Evolutionary conservation across 2,329 filamentous ascomycete genomes (phyloP).

Genomic region (Cryoendolithus antarcticus): DNA sequence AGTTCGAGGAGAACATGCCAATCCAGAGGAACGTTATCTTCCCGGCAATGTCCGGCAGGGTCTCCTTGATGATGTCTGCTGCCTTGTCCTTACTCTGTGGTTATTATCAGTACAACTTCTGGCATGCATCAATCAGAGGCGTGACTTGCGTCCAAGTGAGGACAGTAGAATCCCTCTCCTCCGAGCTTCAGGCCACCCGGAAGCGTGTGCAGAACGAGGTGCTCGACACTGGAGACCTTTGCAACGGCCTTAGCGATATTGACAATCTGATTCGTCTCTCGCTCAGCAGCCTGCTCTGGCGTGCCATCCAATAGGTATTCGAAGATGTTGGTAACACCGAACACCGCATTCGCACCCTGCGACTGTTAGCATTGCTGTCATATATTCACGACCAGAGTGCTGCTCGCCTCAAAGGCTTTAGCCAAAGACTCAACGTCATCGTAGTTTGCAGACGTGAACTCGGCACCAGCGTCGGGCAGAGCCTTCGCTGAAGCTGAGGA

Average conservation of each 20-base stretch:
- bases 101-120: not conserved
- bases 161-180: constrained; percentile 2
- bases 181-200: constrained; percentile 4
- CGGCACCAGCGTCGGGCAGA: constrained; percentile 10
- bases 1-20: constrained; percentile 9
- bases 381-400: not conserved
- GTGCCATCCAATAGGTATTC: constrained; percentile 7
- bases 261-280: constrained; percentile 8
- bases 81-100: constrained; percentile 9
- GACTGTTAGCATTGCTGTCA: no score
- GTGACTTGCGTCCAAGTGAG: constrained; percentile 7
- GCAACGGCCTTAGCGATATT: constrained; percentile 10
- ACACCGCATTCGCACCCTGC: constrained; percentile 9
- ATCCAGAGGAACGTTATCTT: constrained; percentile 12
- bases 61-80: constrained; percentile 7
- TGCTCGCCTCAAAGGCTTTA: constrained; percentile 7
- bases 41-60: constrained; percentile 7
- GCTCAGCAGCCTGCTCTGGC: constrained; percentile 5
- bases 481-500: constrained; percentile 11
- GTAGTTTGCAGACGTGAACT: constrained; percentile 9
- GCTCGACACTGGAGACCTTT: constrained; percentile 3
- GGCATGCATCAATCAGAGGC: not conserved
- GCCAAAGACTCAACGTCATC: constrained; percentile 9
- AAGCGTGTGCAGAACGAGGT: constrained; percentile 9
- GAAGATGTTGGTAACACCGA: constrained; percentile 11